Evolutionary conservation across 129 eudicot genomes (phyloP).

Genomic region (Centaurea solstitialis): DNA sequence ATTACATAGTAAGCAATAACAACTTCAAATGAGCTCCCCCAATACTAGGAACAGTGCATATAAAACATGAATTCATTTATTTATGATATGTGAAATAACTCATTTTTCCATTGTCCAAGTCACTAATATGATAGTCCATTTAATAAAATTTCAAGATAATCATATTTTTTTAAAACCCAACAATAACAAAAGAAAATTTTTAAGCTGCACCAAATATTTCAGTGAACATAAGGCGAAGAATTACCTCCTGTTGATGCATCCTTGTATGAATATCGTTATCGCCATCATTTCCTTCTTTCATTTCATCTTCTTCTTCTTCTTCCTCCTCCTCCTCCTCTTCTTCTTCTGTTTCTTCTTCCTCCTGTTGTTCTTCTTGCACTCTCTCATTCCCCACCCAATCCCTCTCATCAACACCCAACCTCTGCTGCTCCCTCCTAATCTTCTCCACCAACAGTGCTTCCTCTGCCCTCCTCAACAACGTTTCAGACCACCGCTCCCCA

Average conservation of each 20-base stretch:
- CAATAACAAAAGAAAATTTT: not conserved
- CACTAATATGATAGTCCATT: no score
- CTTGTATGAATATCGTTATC: constrained; percentile 16
- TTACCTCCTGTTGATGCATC: constrained; percentile 41
- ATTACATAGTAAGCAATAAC: no score
- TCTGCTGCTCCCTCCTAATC: constrained; percentile 86
- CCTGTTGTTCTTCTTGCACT: constrained; percentile 40
- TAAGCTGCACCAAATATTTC: not conserved
- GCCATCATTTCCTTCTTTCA: constrained; percentile 25
- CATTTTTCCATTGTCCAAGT: not conserved
- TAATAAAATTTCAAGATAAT: not conserved
- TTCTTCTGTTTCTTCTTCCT: constrained; percentile 40
- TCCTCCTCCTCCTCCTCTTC: constrained; percentile 23
- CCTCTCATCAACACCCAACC: constrained; percentile 84
- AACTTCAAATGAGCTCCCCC: not conserved
- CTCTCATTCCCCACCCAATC: constrained; percentile 92
- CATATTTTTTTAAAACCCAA: not conserved
- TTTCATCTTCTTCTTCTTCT: constrained; percentile 34
- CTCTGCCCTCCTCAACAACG: constrained; percentile 80
- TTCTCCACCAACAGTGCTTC: constrained; percentile 79
- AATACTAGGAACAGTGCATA: not conserved
- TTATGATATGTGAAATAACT: not conserved
- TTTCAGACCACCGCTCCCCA: constrained; percentile 97
- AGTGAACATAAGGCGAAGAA: not conserved
- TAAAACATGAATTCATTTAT: not conserved